A percentile compares a stretch with the other conserved stretches of the same genome.
phyloP scores from a whole-genome alignment of 139 green algal species.

The Tetradesmus obliquus region DNA sequence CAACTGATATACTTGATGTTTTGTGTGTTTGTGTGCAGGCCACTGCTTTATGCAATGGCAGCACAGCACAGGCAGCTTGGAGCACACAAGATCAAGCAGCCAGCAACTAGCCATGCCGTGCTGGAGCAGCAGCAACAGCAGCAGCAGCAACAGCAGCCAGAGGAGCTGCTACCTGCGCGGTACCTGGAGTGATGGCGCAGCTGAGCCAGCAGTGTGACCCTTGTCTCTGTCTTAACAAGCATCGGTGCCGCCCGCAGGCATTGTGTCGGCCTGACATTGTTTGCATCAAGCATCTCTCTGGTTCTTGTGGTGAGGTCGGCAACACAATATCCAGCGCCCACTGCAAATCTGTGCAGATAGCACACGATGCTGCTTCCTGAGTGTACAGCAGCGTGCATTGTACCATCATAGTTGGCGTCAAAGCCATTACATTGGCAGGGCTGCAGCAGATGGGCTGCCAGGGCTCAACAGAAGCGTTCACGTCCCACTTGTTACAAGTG shows the following conservation, averaged over 20 bases:
- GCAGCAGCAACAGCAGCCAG: background rate
- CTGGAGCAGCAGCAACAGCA: slow-evolving; percentile 19
- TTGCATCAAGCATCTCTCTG: background rate
- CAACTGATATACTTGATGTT: too few species aligned
- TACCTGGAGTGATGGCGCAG: background rate
- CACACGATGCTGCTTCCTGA: background rate
- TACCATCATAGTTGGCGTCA: too few species aligned
- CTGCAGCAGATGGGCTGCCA: too few species aligned
- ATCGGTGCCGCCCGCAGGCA: too few species aligned
- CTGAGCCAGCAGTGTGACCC: too few species aligned
- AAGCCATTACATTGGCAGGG: too few species aligned
- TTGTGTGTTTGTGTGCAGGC: background rate
- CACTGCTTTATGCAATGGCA: slow-evolving; percentile 37
- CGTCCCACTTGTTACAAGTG: background rate
- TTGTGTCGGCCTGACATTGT: too few species aligned
- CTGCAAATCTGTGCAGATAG: background rate
- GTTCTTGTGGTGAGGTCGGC: background rate
- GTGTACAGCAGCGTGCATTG: background rate
- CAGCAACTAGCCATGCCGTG: background rate
- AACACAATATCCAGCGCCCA: too few species aligned
- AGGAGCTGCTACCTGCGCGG: background rate
- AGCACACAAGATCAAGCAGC: background rate
- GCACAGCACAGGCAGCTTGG: background rate
- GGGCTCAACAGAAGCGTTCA: background rate
- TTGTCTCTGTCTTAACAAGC: too few species aligned